These are phyloP conservation scores for Castanospermum australe DNA, from an alignment of 306 rosid species.

Conservation along the genomic window DNA sequence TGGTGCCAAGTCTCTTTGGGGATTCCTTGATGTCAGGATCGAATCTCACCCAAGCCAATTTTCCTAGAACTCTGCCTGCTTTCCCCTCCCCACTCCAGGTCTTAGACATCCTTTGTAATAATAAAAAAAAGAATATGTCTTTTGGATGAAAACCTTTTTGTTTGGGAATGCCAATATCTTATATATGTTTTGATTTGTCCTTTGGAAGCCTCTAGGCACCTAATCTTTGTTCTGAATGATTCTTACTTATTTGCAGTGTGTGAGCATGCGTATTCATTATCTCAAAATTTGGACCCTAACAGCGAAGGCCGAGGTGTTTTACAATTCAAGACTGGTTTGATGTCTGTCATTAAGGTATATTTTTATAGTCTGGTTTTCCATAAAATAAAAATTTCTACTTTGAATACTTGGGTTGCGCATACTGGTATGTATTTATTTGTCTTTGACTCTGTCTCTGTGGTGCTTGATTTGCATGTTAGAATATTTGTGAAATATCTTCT, in stretches of 20 bases:
- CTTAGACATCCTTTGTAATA: no score
- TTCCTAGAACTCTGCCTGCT: no score
- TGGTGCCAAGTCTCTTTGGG: no score
- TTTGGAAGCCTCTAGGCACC: background rate
- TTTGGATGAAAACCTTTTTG: background rate
- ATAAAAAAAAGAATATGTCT: no score
- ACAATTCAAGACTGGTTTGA: slow-evolving; percentile 95
- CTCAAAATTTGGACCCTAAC: slow-evolving; percentile 90
- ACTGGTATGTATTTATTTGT: slow-evolving; percentile 2
- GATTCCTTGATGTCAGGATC: no score
- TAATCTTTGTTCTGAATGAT: background rate
- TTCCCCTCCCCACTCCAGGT: no score
- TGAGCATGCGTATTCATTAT: slow-evolving; percentile 90
- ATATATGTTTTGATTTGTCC: background rate
- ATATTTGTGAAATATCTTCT: background rate
- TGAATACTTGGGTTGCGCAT: background rate
- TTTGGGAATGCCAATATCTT: background rate
- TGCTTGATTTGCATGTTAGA: slow-evolving; percentile 11
- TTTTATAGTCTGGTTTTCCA: background rate
- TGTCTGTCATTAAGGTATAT: slow-evolving; percentile 93
- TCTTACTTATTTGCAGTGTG: slow-evolving; percentile 65
- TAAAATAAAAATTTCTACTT: background rate
- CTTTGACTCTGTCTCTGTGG: background rate
- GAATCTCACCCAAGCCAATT: no score
- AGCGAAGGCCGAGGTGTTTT: slow-evolving; percentile 98